Conservation (phyloP, 768 basidiomycete genomes). For the Paxillus rubicundulus region DNA sequence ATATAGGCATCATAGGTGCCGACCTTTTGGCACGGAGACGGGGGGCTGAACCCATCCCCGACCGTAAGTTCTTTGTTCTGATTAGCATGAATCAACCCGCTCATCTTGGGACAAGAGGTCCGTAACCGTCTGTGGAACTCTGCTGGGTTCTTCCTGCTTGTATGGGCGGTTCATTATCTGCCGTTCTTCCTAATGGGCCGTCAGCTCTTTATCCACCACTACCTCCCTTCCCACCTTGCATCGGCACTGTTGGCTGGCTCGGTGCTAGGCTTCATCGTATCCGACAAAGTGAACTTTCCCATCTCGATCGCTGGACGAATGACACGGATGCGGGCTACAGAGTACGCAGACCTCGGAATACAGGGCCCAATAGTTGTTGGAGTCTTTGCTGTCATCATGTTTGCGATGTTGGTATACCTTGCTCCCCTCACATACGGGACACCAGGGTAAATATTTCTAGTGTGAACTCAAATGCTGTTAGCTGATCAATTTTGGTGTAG, state of each 20-base stretch:
- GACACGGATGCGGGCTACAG: conserved; percentile 48
- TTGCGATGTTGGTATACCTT: conserved; percentile 69
- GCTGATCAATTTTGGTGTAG: conserved; percentile 39
- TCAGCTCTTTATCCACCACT: conserved; percentile 96
- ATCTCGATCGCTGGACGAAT: conserved; percentile 73
- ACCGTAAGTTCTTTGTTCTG: conserved; percentile 54
- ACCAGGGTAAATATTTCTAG: conserved; percentile 69
- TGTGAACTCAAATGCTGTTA: conserved; percentile 5
- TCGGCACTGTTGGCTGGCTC: conserved; percentile 91
- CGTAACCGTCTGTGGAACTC: conserved; percentile 96
- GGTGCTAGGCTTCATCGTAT: conserved; percentile 85
- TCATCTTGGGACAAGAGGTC: conserved; percentile 58
- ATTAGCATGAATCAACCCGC: not conserved
- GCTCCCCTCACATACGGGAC: conserved; percentile 93
- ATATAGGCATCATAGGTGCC: conserved; percentile 85
- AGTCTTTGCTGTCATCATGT: conserved; percentile 56
- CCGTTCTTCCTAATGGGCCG: conserved; percentile 99
- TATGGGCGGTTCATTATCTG: conserved; percentile 94
- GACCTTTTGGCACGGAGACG: conserved; percentile 87
- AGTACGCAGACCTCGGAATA: conserved; percentile 73
- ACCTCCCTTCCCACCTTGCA: conserved; percentile 93
- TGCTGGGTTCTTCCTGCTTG: conserved; percentile 89
- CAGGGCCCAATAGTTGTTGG: conserved; percentile 68
- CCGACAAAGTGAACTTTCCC: conserved; percentile 90
- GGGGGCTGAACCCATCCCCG: conserved; percentile 80